phyloP scores from a whole-genome alignment of 345 rosid genomes.

The Dipteronia sinensis region DNA sequence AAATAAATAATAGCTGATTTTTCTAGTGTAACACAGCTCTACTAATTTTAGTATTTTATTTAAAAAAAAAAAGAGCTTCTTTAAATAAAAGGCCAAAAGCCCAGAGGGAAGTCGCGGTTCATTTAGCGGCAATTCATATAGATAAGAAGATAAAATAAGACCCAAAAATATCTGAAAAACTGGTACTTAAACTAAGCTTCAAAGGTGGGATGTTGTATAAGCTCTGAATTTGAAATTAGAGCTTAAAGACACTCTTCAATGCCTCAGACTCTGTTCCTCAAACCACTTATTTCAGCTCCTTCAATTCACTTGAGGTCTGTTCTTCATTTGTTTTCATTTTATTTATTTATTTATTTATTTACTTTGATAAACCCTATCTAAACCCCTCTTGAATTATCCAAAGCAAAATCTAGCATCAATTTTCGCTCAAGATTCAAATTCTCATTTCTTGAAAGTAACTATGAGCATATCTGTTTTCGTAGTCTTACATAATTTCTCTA shows the following conservation, averaged over 20 bases:
- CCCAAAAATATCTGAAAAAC: background rate
- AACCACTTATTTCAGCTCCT: conserved; percentile 37
- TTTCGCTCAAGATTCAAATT: background rate
- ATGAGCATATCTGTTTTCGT: background rate
- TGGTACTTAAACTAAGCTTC: background rate
- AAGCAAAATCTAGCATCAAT: conserved; percentile 1
- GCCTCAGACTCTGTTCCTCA: conserved; percentile 40
- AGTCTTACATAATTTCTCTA: background rate
- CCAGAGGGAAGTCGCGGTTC: background rate
- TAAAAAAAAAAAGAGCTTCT: too few relatives aligned
- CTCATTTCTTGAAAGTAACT: too few relatives aligned
- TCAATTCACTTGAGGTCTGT: conserved; percentile 33
- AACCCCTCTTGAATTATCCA: background rate
- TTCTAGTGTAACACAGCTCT: too few relatives aligned
- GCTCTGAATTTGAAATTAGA: background rate
- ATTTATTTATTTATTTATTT: too few relatives aligned
- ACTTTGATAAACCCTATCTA: conserved; percentile 1
- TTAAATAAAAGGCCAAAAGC: too few relatives aligned
- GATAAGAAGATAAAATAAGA: conserved; percentile 15
- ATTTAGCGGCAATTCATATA: background rate
- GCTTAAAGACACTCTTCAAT: conserved; percentile 7
- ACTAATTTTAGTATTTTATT: too few relatives aligned
- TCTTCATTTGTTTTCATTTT: background rate
- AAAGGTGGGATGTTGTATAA: background rate
- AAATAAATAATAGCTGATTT: too few relatives aligned